These are phyloP conservation scores for Pezizomycotina sp. DNA, from an alignment of 2,329 filamentous ascomycete species.

Conservation along the genomic window DNA sequence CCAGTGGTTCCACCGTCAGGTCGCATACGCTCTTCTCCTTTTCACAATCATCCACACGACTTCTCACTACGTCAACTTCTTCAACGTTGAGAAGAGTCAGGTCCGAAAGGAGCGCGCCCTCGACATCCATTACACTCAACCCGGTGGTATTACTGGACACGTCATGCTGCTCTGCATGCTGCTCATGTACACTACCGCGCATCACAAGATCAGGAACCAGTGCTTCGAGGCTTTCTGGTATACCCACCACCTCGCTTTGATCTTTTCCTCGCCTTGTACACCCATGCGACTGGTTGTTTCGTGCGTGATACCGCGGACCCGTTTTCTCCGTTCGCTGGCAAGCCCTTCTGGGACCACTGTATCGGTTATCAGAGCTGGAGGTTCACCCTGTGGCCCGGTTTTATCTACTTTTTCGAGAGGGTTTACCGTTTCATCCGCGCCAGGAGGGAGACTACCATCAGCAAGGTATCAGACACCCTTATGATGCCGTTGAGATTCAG, in stretches of 20 bases:
- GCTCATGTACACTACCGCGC: conserved; percentile 91
- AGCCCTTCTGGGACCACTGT: conserved; percentile 76
- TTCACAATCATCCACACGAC: conserved; percentile 63
- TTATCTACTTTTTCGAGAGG: conserved; percentile 70
- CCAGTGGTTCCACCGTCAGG: conserved; percentile 88
- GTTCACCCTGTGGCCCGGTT: conserved; percentile 82
- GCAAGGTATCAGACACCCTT: conserved; percentile 91
- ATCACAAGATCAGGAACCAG: conserved; percentile 84
- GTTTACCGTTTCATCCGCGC: conserved; percentile 81
- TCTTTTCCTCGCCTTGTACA: conserved; percentile 90
- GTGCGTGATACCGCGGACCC: conserved; percentile 61
- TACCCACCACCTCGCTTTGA: conserved; percentile 94
- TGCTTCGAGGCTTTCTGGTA: conserved; percentile 99
- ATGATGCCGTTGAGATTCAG: conserved; percentile 93
- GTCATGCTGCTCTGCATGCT: conserved; percentile 99
- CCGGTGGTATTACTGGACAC: conserved; percentile 86
- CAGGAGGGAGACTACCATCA: conserved; percentile 70
- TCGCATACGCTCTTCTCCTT: conserved; percentile 73
- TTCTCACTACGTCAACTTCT: conserved; percentile 96
- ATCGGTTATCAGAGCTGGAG: conserved; percentile 92
- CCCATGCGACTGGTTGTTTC: conserved; percentile 90
- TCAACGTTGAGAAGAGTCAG: conserved; percentile 76
- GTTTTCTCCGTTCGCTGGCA: conserved; percentile 69
- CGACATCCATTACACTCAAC: conserved; percentile 77
- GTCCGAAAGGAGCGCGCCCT: conserved; percentile 65